Base-by-base conservation (phyloP, 2,329 filamentous ascomycete species). In the Paecilomyces variotii region DNA sequence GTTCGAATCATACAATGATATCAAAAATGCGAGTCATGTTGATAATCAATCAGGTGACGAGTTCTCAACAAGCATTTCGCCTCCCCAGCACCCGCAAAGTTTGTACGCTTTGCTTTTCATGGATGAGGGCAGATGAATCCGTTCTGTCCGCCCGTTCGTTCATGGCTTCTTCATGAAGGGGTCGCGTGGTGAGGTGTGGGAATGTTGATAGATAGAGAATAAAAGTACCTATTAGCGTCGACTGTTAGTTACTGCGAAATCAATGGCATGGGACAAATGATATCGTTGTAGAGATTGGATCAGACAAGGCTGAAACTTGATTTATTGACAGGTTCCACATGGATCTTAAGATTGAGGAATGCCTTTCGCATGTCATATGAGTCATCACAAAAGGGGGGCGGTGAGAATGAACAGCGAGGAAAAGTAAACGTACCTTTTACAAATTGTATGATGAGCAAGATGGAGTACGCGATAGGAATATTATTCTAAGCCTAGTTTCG, bases 231-330 rank as follows among this genome's bases (percentile, higher is more conserved):
- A 67, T 64, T 59, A 61, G 59, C 61, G 26, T 64, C 32, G 54
- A 24, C 59, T 66, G 65, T 74, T 71, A 74, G 71, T 66, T 57
- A 60, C 56, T 34, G 49, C 49, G 56, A 49, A 54, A 54, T 61
- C 59, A 59, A 49, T 59, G 55, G 59, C 51, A n/a, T 28, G 27
- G 45, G 27, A 35, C 4, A 35, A 49, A 57, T n/a, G 55, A 12
- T 51, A 54, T 57, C 54, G 55, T 58, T 51, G 58, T 60, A 55
- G 49, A 55, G 14, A 55, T 53, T 11, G 27, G 51, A 75, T 86
- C 83, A 86, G 83, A 86, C 83, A 86, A 86, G 83, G 83, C 83
- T 86, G 83, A 86, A 86, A 86, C 83, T 86, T 84, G 73, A 78
- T 72, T 72, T 68, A 74, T 67, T 65, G 79, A 84, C 82, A 82